These are phyloP conservation scores for Cochlearia excelsa DNA, from an alignment of 345 rosid genomes.

Conservation along the genomic window DNA sequence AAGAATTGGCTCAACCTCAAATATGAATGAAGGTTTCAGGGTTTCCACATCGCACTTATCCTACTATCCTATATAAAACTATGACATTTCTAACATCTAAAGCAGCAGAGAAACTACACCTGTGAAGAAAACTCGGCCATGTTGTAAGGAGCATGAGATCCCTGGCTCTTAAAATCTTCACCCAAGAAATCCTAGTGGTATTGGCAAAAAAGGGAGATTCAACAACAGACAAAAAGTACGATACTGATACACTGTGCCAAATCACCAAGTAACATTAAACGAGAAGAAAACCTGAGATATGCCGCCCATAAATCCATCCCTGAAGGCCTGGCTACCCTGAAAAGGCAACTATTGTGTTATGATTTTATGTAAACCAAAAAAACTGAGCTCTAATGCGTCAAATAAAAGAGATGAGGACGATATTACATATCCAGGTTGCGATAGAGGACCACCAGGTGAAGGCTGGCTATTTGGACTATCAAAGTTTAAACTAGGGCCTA, in stretches of 20 bases:
- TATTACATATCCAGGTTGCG: constrained; percentile 96
- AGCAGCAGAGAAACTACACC: constrained; percentile 42
- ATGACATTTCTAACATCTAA: not conserved
- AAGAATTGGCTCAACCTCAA: not conserved
- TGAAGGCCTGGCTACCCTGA: constrained; percentile 90
- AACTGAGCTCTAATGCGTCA: constrained; percentile 11
- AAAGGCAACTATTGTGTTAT: constrained; percentile 49
- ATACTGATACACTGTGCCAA: not conserved
- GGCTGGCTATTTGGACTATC: constrained; percentile 94
- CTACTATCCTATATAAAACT: too few species aligned
- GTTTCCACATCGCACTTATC: too few species aligned
- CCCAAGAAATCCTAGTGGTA: constrained; percentile 77
- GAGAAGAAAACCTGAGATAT: constrained; percentile 76
- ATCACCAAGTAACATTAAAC: constrained; percentile 1
- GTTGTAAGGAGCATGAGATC: constrained; percentile 90
- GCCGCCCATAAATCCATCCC: constrained; percentile 96
- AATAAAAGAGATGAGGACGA: constrained; percentile 38
- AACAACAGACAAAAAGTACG: constrained; percentile 9
- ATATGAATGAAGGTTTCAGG: too few species aligned
- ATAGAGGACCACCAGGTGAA: constrained; percentile 81
- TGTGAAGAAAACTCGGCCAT: constrained; percentile 88
- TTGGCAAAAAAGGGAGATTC: constrained; percentile 15
- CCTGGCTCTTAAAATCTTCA: constrained; percentile 98
- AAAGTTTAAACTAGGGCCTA: constrained; percentile 76
- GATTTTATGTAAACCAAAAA: constrained; percentile 13